Evolutionary conservation across 495 filamentous ascomycete genomes (phyloP).

Genomic region (Penicillium psychrofluorescens): DNA sequence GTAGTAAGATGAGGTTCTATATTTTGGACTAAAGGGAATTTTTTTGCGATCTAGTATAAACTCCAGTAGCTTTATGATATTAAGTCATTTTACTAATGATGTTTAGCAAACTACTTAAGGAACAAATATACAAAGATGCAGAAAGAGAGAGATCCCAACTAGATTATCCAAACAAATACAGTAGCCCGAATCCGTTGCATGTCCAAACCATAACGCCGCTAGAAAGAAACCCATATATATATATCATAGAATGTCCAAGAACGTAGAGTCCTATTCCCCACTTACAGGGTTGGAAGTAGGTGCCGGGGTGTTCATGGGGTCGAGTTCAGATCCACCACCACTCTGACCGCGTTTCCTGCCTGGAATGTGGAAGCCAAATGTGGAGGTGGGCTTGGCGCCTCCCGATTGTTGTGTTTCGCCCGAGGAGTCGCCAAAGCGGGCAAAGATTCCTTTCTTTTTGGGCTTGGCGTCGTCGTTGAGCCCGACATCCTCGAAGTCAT

Average conservation of each 20-base stretch:
- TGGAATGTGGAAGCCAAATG: slow-evolving; percentile 57
- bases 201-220: slow-evolving; percentile 9
- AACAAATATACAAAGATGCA: too few species aligned
- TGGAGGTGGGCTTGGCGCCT: slow-evolving; percentile 41
- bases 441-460: slow-evolving; percentile 80
- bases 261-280: slow-evolving; percentile 11
- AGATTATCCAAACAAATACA: too few species aligned
- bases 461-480: slow-evolving; percentile 66
- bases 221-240: background rate
- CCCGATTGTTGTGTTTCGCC: slow-evolving; percentile 30
- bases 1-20: too few species aligned
- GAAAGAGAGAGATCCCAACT: too few species aligned
- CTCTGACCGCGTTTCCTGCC: slow-evolving; percentile 70
- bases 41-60: too few species aligned
- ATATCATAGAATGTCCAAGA: background rate
- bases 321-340: slow-evolving; percentile 63
- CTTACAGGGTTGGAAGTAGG: slow-evolving; percentile 22
- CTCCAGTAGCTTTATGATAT: too few species aligned
- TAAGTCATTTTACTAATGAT: too few species aligned
- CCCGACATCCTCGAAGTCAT: slow-evolving; percentile 85
- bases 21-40: too few species aligned
- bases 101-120: too few species aligned
- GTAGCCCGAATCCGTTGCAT: too few species aligned
- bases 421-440: slow-evolving; percentile 67
- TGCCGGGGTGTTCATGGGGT: slow-evolving; percentile 38